Percentiles rank a stretch among this genome's conserved stretches.
phyloP scores from a whole-genome alignment of 2,329 filamentous ascomycete genomes.

The Fusarium buxicola region DNA sequence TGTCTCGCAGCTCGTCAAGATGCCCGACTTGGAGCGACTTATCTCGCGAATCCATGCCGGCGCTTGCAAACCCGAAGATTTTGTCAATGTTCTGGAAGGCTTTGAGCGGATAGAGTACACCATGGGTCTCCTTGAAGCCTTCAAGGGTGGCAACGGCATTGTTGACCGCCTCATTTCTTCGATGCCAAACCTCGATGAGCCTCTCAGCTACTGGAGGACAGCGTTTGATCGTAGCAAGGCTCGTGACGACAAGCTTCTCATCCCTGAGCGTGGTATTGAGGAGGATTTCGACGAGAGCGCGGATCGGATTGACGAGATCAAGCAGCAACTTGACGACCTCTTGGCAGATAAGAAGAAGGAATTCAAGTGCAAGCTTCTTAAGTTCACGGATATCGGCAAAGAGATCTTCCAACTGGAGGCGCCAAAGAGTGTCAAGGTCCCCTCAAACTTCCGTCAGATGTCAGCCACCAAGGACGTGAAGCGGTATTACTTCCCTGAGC shows the following conservation, averaged over 20 bases:
- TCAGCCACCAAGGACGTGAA: constrained; percentile 91
- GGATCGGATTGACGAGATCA: constrained; percentile 79
- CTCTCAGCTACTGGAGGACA: constrained; percentile 86
- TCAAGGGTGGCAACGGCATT: constrained; percentile 82
- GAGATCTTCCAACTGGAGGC: constrained; percentile 97
- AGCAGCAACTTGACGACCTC: constrained; percentile 76
- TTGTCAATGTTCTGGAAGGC: constrained; percentile 91
- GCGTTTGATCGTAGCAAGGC: constrained; percentile 89
- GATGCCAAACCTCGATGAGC: constrained; percentile 85
- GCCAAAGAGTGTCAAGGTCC: constrained; percentile 86
- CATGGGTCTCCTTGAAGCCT: constrained; percentile 80
- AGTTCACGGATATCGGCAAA: constrained; percentile 89
- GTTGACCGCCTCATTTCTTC: constrained; percentile 84
- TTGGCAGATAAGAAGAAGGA: constrained; percentile 78
- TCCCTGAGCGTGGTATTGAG: constrained; percentile 88
- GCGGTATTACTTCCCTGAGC: constrained; percentile 90
- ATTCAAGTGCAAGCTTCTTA: constrained; percentile 78
- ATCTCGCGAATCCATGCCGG: constrained; percentile 96
- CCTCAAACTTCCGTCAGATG: constrained; percentile 94
- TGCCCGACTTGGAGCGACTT: constrained; percentile 93
- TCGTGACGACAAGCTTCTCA: constrained; percentile 81
- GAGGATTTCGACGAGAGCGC: constrained; percentile 91
- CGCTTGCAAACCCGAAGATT: constrained; percentile 90
- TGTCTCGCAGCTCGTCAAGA: constrained; percentile 85
- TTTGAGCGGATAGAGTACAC: constrained; percentile 99